Conservation (phyloP, 2,329 filamentous ascomycete genomes). For the Diatrype stigma region DNA sequence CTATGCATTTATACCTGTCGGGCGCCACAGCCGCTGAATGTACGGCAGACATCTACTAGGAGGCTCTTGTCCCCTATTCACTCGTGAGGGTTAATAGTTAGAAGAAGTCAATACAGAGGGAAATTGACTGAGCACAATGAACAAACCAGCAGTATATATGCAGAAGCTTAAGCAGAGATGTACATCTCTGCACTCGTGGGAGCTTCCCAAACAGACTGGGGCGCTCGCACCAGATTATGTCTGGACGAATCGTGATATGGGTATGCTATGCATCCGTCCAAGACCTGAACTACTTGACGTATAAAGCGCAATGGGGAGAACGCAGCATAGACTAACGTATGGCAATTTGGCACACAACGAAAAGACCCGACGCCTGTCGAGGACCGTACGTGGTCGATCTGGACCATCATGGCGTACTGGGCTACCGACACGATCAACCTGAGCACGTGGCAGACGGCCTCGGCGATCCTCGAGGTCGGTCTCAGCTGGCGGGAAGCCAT, state of each 20-base stretch:
- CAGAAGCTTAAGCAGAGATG: conserved; percentile 31
- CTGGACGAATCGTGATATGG: conserved; percentile 34
- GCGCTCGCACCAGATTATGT: conserved; percentile 42
- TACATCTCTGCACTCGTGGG: conserved; percentile 39
- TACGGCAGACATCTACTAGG: too few relatives aligned
- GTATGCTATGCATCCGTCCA: conserved; percentile 15
- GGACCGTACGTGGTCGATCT: conserved; percentile 34
- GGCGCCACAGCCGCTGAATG: too few relatives aligned
- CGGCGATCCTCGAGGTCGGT: conserved; percentile 30
- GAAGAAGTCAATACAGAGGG: too few relatives aligned
- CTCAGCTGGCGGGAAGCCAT: conserved; percentile 32
- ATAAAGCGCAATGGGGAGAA: too few relatives aligned
- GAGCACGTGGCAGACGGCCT: conserved; percentile 31
- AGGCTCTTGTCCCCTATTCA: too few relatives aligned
- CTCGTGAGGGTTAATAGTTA: too few relatives aligned
- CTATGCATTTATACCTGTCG: too few relatives aligned
- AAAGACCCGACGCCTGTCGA: conserved; percentile 31
- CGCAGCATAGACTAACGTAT: too few relatives aligned
- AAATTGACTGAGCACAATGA: conserved; percentile 15
- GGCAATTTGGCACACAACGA: too few relatives aligned
- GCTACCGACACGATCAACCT: conserved; percentile 32
- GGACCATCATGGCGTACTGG: conserved; percentile 34
- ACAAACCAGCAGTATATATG: conserved; percentile 10
- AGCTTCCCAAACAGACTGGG: conserved; percentile 43
- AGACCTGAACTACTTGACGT: too few relatives aligned